Percentiles rank a stretch among this genome's conserved stretches.
These are phyloP conservation scores for Acanthamoeba lenticulata DNA, from an alignment of 208 protist genomes.

Conservation along the genomic window DNA sequence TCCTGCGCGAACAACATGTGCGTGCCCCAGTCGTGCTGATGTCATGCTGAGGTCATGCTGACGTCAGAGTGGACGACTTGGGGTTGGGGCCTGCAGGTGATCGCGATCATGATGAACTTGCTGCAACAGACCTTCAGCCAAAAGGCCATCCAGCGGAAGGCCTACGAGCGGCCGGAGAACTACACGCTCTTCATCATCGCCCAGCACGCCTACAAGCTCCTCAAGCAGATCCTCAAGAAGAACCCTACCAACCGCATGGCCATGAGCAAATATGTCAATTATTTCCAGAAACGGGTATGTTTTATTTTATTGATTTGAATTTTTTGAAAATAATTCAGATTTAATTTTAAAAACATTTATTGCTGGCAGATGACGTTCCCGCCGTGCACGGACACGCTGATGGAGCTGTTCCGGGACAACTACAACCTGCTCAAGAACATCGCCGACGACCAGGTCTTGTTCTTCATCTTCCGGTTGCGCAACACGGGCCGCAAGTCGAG, in stretches of 20 bases:
- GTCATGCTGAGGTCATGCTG: not conserved
- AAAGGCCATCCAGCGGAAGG: conserved; percentile 6
- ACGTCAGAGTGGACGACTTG: not conserved
- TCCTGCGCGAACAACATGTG: conserved; percentile 62
- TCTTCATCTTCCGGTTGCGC: conserved; percentile 42
- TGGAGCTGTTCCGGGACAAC: conserved; percentile 67
- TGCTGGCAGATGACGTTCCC: conserved; percentile 35
- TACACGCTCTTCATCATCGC: conserved; percentile 49
- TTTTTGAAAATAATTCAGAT: not conserved
- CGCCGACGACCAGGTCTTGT: conserved; percentile 56
- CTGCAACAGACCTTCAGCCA: conserved; percentile 48
- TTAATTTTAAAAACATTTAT: not conserved
- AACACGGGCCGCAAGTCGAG: conserved; percentile 41
- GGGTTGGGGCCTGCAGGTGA: not conserved
- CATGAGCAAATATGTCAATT: conserved; percentile 64
- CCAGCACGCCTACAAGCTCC: conserved; percentile 34
- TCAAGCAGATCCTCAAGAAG: conserved; percentile 66
- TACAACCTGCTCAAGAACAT: conserved; percentile 48
- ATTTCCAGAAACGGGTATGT: conserved; percentile 61
- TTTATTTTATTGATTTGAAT: not conserved
- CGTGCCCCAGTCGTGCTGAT: not conserved
- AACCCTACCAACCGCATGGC: conserved; percentile 49
- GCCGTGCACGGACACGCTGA: conserved; percentile 42
- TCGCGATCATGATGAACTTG: conserved; percentile 50
- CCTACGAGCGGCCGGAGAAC: conserved; percentile 48